phyloP scores from a whole-genome alignment of 2,329 filamentous ascomycete species.

The Nemania sp. region DNA sequence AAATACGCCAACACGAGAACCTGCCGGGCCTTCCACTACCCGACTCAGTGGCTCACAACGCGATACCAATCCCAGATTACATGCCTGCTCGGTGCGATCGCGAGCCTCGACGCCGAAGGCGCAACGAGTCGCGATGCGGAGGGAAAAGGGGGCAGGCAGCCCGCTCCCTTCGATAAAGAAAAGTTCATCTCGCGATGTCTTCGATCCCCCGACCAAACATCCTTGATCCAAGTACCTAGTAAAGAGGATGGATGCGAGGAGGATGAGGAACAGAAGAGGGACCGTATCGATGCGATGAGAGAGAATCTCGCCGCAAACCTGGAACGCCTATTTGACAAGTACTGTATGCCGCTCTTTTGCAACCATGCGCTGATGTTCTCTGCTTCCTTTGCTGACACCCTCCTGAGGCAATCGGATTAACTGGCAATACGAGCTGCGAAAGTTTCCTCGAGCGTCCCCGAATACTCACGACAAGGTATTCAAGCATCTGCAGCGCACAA shows the following conservation, averaged over 20 bases:
- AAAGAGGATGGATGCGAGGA: background rate
- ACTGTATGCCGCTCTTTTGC: background rate
- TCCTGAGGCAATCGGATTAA: background rate
- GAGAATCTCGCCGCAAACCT: conserved; percentile 9
- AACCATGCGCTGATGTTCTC: too few species aligned
- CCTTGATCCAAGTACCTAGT: background rate
- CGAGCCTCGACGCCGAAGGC: conserved; percentile 2
- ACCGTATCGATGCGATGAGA: conserved; percentile 1
- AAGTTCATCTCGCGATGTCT: conserved; percentile 13
- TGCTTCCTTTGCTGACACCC: background rate
- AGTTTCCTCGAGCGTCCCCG: conserved; percentile 6
- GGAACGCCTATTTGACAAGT: conserved; percentile 1
- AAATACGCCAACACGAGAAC: conserved; percentile 5
- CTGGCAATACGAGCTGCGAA: conserved; percentile 8
- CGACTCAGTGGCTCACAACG: background rate
- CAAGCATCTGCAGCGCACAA: background rate
- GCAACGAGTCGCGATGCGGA: background rate
- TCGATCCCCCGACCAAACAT: conserved; percentile 9
- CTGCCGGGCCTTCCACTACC: conserved; percentile 5
- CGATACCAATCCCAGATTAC: conserved; percentile 5
- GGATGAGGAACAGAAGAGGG: conserved; percentile 5
- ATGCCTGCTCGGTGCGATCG: conserved; percentile 6
- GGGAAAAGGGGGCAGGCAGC: background rate
- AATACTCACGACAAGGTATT: conserved; percentile 3
- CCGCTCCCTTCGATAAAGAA: conserved; percentile 12